Conservation (phyloP, 306 rosid genomes). For the Casuarina equisetifolia region DNA sequence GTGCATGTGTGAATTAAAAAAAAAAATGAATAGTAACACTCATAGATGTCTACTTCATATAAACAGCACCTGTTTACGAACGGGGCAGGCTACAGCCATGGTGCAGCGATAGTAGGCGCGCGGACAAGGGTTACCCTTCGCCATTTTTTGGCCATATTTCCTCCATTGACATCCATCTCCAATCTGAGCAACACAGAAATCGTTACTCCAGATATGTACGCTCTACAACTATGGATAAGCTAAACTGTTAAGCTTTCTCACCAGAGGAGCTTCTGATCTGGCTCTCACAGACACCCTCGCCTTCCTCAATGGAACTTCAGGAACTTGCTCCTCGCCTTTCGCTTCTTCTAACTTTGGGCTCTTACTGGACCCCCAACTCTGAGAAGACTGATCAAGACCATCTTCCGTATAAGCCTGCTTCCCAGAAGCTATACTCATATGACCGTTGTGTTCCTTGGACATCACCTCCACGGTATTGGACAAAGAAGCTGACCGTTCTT, state of each 20-base stretch:
- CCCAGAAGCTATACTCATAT: constrained; percentile 22
- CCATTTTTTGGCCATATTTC: constrained; percentile 79
- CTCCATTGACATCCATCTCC: constrained; percentile 80
- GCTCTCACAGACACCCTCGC: constrained; percentile 57
- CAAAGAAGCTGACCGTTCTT: constrained; percentile 27
- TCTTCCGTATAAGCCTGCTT: constrained; percentile 30
- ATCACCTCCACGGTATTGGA: constrained; percentile 31
- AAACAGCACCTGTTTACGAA: constrained; percentile 50
- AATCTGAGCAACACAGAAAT: constrained; percentile 29
- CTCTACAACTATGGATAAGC: background rate
- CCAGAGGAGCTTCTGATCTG: constrained; percentile 53
- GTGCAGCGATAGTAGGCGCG: constrained; percentile 78
- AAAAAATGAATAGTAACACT: background rate
- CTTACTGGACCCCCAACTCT: constrained; percentile 35
- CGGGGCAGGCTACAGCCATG: constrained; percentile 64
- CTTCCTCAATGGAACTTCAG: constrained; percentile 35
- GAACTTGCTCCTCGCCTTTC: constrained; percentile 23
- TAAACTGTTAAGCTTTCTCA: background rate
- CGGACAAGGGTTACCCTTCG: constrained; percentile 71
- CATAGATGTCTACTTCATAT: background rate
- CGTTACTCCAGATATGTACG: background rate
- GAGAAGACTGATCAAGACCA: constrained; percentile 37
- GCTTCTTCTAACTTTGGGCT: constrained; percentile 29
- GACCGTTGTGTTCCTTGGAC: constrained; percentile 28
- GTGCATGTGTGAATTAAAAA: background rate